Evolutionary conservation across 2,329 filamentous ascomycete genomes (phyloP).

Genomic region (Myotisia sp.): DNA sequence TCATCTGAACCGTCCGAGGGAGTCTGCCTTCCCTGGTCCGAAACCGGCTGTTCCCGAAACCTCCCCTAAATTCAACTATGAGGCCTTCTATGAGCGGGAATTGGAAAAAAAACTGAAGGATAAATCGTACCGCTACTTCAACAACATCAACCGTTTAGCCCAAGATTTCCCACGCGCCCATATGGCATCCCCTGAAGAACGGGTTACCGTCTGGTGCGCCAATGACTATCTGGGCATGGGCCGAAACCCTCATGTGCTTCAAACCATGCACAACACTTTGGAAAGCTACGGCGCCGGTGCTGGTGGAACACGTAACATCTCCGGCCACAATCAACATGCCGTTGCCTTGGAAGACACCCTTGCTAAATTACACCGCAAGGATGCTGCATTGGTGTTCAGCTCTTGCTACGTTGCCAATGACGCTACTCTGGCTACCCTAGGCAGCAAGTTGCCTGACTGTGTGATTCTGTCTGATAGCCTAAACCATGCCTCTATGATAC

Average conservation of each 20-base stretch:
- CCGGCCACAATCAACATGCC: constrained; percentile 91
- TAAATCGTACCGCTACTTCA: constrained; percentile 99
- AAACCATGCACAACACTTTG: constrained; percentile 85
- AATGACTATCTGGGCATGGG: constrained; percentile 99
- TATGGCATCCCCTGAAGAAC: constrained; percentile 67
- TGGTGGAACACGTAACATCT: constrained; percentile 93
- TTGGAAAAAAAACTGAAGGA: constrained; percentile 99
- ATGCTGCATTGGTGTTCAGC: constrained; percentile 83
- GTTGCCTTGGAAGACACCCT: constrained; percentile 68
- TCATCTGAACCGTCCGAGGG: constrained; percentile 4
- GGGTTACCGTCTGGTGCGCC: constrained; percentile 96
- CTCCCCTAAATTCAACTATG: constrained; percentile 65
- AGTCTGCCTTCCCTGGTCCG: constrained; percentile 10
- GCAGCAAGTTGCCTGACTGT: constrained; percentile 88
- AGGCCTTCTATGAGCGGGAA: constrained; percentile 73
- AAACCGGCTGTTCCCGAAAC: constrained; percentile 34
- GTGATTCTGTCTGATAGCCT: constrained; percentile 95
- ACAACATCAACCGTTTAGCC: constrained; percentile 98
- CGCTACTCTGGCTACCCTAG: constrained; percentile 88
- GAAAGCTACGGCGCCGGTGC: constrained; percentile 92
- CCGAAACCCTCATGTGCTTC: constrained; percentile 70
- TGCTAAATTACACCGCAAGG: constrained; percentile 81
- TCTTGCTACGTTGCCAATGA: constrained; percentile 99
- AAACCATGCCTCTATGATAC: constrained; percentile 99
- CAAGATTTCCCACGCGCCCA: constrained; percentile 93